Percentiles rank a stretch among this genome's conserved stretches.
phyloP scores from a whole-genome alignment of 1,284 basidiomycete species.

The Inonotus obliquus region DNA sequence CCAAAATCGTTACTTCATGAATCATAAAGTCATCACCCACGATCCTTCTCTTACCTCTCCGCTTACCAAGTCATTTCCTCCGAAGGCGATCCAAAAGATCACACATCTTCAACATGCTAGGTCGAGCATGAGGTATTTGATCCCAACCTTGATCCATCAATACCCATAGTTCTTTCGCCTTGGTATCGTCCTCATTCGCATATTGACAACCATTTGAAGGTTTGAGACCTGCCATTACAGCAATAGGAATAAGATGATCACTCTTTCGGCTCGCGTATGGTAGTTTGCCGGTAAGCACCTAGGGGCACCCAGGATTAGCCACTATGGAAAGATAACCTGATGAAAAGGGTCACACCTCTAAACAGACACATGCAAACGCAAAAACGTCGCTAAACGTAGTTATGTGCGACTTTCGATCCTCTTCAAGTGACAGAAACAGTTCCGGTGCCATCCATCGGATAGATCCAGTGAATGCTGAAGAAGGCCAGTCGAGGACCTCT shows the following conservation, averaged over 20 bases:
- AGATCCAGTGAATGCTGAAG: conserved; percentile 50
- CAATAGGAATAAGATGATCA: conserved; percentile 49
- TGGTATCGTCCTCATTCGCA: conserved; percentile 17
- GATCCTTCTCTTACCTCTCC: neutral
- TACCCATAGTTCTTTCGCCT: conserved; percentile 33
- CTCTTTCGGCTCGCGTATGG: conserved; percentile 49
- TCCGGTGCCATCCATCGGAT: conserved; percentile 49
- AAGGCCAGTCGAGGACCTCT: conserved; percentile 32
- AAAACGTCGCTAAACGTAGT: conserved; percentile 52
- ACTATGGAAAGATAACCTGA: neutral
- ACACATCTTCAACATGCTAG: conserved; percentile 11
- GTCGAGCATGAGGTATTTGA: conserved; percentile 9
- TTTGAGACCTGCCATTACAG: conserved; percentile 45
- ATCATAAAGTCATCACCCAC: neutral
- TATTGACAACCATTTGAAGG: conserved; percentile 32
- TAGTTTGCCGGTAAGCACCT: conserved; percentile 46
- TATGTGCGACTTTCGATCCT: conserved; percentile 32
- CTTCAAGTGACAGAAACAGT: conserved; percentile 43
- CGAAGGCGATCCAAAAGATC: conserved; percentile 3
- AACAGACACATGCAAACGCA: conserved; percentile 51
- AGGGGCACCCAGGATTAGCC: neutral
- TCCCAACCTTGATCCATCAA: conserved; percentile 44
- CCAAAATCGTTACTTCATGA: neutral
- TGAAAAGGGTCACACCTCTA: conserved; percentile 38
- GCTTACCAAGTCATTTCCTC: neutral